A percentile compares a stretch with the other conserved stretches of the same genome.
Evolutionary conservation across 768 basidiomycete genomes (phyloP).

Genomic region (Boletus rubroflammeus): DNA sequence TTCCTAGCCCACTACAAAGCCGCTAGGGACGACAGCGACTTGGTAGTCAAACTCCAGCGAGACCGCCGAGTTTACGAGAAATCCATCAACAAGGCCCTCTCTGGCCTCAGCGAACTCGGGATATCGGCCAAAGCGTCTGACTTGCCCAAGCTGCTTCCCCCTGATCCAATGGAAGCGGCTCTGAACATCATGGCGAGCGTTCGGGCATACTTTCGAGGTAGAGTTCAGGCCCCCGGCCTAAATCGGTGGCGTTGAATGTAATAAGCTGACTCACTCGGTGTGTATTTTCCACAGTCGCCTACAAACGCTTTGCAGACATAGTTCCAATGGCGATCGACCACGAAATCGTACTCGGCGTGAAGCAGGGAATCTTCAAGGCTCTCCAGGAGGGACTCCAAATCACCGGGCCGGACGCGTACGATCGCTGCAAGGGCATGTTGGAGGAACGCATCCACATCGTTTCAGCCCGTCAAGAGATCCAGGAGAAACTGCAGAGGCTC

Average conservation of each 20-base stretch:
- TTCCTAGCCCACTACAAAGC: slow-evolving; percentile 50
- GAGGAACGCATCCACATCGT: slow-evolving; percentile 47
- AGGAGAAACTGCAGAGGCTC: slow-evolving; percentile 50
- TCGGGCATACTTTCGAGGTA: slow-evolving; percentile 74
- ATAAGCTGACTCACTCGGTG: neutral
- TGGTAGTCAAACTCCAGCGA: slow-evolving; percentile 7
- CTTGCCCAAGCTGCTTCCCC: slow-evolving; percentile 46
- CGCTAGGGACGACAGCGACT: slow-evolving; percentile 4
- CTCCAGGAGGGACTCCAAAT: slow-evolving; percentile 51
- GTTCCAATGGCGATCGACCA: slow-evolving; percentile 42
- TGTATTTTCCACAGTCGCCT: slow-evolving; percentile 36
- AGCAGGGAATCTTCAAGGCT: slow-evolving; percentile 41
- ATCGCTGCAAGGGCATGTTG: slow-evolving; percentile 49
- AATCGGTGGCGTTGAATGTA: neutral
- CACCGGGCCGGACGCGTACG: slow-evolving; percentile 42
- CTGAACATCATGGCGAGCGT: slow-evolving; percentile 69
- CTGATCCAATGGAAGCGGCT: slow-evolving; percentile 52
- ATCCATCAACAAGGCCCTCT: slow-evolving; percentile 30
- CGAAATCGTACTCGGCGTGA: slow-evolving; percentile 43
- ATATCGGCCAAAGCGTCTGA: slow-evolving; percentile 39
- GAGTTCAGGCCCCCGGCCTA: neutral
- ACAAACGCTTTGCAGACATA: slow-evolving; percentile 44
- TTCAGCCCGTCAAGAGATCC: slow-evolving; percentile 44
- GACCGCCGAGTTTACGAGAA: neutral
- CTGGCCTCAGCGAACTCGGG: slow-evolving; percentile 15